Base-by-base conservation (phyloP, 345 rosid species). In the Gossypium anomalum region DNA sequence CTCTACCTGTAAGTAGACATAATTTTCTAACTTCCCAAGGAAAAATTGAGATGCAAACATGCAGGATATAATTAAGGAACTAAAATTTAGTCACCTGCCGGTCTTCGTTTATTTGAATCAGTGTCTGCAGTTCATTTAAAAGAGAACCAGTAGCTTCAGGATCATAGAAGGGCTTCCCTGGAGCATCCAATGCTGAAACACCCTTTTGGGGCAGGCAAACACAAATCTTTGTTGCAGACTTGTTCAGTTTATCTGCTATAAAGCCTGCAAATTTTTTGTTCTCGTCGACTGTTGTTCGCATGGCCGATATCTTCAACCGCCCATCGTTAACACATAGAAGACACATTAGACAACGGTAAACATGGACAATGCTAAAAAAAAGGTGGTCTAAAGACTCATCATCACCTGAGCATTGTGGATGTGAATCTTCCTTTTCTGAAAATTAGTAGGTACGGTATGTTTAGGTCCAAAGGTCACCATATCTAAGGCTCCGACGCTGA, bases 401-500 rank as follows among this genome's bases (percentile, higher is more conserved):
- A 93, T 71, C 71, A 93, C 97, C 92, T 90, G 92, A 55, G 88
- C 87, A 79, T 89, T 94, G 80, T 94, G 98, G 71, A 87, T 86
- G 79, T 86, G 86, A 78, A 90, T 86, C 75, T 89, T 92, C 67
- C 98, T 82, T 45, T 80, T 80, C 77, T 86, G 89, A 78, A 90
- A 88, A 19, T 71, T 71, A 67, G 90, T 75, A 77, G 94, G 97
- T 76, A 92, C 86, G 72, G 94, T 83, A 25, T 90, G 86, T 82
- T 78, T 87, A 61, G 89, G 75, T 76, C 97, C 98, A 86, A 94
- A 94, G 79, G 87, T 92, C 79, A 89, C 98, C 93, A 89, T 89
- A 82, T 94, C 98, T 80, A 94, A 84, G 60, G 97, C 97, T 62
- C 97, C 97, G 6, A 89, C 88, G 70, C 97, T 92, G 71, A 94